phyloP scores from a whole-genome alignment of 768 basidiomycete genomes.

The Russula vinacea region DNA sequence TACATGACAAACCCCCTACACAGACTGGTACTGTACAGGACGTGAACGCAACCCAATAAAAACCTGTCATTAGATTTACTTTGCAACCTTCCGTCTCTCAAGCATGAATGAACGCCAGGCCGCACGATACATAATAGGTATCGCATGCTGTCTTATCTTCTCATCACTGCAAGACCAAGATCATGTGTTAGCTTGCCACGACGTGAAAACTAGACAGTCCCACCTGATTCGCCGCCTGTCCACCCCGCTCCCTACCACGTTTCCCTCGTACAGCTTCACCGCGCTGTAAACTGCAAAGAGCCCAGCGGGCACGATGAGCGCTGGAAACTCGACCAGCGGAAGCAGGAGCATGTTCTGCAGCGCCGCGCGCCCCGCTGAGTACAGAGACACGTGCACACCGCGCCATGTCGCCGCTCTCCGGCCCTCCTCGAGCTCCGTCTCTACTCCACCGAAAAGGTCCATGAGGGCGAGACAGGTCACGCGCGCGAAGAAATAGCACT shows the following conservation, averaged over 20 bases:
- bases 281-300: slow-evolving; percentile 29
- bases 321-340: slow-evolving; percentile 25
- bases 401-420: slow-evolving; percentile 26
- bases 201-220: not conserved
- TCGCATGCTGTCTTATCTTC: slow-evolving; percentile 24
- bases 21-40: not conserved
- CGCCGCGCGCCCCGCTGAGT: slow-evolving; percentile 24
- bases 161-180: slow-evolving; percentile 16
- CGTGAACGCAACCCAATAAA: not conserved
- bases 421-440: slow-evolving; percentile 19
- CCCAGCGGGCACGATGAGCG: slow-evolving; percentile 27
- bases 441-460: slow-evolving; percentile 18
- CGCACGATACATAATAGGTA: slow-evolving; percentile 20
- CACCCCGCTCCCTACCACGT: slow-evolving; percentile 16
- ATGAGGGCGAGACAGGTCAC: slow-evolving; percentile 22
- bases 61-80: not conserved
- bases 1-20: not conserved
- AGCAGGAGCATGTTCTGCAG: slow-evolving; percentile 30
- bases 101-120: slow-evolving; percentile 23
- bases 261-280: slow-evolving; percentile 26
- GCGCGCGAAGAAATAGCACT: slow-evolving; percentile 31
- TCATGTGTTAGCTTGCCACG: not conserved
- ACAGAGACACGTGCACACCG: slow-evolving; percentile 29
- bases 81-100: not conserved
- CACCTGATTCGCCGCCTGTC: slow-evolving; percentile 27